A percentile compares a stretch with the other conserved stretches of the same genome.
phyloP scores from a whole-genome alignment of 2,329 filamentous ascomycete genomes.

The Penicillium sp. region DNA sequence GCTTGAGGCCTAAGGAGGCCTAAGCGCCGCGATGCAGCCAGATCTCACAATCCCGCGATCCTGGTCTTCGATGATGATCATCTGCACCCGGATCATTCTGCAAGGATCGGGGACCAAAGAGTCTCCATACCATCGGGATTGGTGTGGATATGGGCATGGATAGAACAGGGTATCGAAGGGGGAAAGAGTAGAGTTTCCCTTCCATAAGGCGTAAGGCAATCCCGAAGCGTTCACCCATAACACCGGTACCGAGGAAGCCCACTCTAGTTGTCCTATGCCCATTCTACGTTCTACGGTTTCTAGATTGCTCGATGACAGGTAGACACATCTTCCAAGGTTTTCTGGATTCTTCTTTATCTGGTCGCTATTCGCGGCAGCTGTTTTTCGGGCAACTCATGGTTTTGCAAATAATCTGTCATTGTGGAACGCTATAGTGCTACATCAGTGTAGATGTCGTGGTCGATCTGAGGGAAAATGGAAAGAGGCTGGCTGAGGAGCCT shows the following conservation, averaged over 20 bases:
- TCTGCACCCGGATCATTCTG: slow-evolving; percentile 1
- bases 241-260: background rate
- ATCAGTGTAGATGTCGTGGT: background rate
- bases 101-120: background rate
- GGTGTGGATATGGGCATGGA: no score
- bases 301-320: no score
- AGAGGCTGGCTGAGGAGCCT: background rate
- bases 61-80: slow-evolving; percentile 8
- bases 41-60: slow-evolving; percentile 6
- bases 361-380: background rate
- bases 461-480: background rate
- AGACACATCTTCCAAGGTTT: no score
- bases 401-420: background rate
- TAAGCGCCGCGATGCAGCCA: slow-evolving; percentile 1
- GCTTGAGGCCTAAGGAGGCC: slow-evolving; percentile 2
- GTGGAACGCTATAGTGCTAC: background rate
- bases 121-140: background rate
- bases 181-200: background rate
- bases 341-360: no score
- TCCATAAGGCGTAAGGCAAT: background rate
- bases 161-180: no score
- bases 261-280: background rate
- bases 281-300: background rate
- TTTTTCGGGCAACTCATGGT: background rate
- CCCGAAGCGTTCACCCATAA: background rate